Evolutionary conservation across 2,329 filamentous ascomycete species (phyloP), one percentile per base, ranked within the genome.

Genomic region (Aspergillus ochraceus): DNA sequence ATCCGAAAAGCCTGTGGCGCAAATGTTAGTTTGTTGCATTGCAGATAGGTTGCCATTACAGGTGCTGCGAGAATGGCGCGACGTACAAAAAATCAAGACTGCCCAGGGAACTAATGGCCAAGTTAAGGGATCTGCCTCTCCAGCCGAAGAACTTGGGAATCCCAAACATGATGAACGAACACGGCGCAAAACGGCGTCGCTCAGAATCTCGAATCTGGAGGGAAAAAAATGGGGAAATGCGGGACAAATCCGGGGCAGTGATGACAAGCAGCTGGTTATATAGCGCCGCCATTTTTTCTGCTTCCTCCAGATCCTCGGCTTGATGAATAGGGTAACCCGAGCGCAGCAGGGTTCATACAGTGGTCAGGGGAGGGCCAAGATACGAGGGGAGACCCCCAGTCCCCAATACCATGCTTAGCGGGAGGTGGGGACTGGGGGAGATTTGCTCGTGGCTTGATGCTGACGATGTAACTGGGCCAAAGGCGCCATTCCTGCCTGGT

Each of bases 41-140:
- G 24, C 11, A 42, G 47, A 36, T 24, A 10, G 17, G 50, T 14
- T 14, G 11, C 6, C 29, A 29, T 5, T 26, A 24, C 49, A 20
- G 6, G 19, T 6, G 17, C 6, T 29, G 19, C 12, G 17, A 9
- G 11, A 20, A 49, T 24, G 6, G 10, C 12, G n/a, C 26, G 36
- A 42, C 63, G 39, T 67, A 71, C 68, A 75, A 52, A 64, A 75
- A 75, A 63, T 78, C 77, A 47, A 77, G 66, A 60, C 77, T 78
- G n/a, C 77, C 78, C 53, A 79, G 75, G 9, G 76, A 71, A 52
- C 75, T 77, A 60, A 80, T 77, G 19, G 76, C 77, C 51, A 71
- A 47, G 60, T 71, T 71, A 32, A 71, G 63, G 59, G 66, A 57
- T 52, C 69, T 52, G 57, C 69, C 69, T 64, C 64, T 64, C 55